Base-by-base conservation (phyloP, 352 stramenopile species). In the Phytophthora sojae region DNA sequence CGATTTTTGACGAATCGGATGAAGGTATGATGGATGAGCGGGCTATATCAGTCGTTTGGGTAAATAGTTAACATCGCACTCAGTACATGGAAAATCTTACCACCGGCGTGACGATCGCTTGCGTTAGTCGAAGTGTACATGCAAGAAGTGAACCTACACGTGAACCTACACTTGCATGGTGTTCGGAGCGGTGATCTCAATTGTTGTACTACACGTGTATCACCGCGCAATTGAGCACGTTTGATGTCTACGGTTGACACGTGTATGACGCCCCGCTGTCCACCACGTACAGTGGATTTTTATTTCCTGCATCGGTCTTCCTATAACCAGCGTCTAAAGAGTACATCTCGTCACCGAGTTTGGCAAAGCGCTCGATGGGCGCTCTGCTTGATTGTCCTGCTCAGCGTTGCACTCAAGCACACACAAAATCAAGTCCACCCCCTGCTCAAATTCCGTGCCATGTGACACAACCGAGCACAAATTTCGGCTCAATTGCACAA, bases 401-500 rank as follows among this genome's bases (percentile, higher is more conserved):
- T 29, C 26, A 29, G 9, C 42, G 42, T 51, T 6, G 17, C 17
- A 8, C 44, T 25, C 42, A 42, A 42, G 15, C 35, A 1, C 15
- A 14, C 35, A 15, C 44, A 50, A 19, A 50, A 50, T 50, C 44
- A 50, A 23, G 44, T 50, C 44, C 39, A 19, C 39, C 39, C 39
- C 39, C 39, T n/a, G 39, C 45, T 42, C 14, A 30, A 30, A 17
- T 49, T 69, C 53, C 30, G 12, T 32, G 30, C 58, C 42, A 52
- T 64, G 67, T 65, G 55, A 62, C 49, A 56, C 55, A 64, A 61
- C 53, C 49, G 21, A 50, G 61, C 59, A 61, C 49, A 44, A 61
- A 70, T 45, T n/a, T 29, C 29, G 9, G 7, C 51, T 32, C 23
- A 21, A 21, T 21, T 21, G 21, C 21, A 21, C 21, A 21, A 21